Conservation (phyloP, 805 yeast genomes). For the Candida bentonensis region DNA sequence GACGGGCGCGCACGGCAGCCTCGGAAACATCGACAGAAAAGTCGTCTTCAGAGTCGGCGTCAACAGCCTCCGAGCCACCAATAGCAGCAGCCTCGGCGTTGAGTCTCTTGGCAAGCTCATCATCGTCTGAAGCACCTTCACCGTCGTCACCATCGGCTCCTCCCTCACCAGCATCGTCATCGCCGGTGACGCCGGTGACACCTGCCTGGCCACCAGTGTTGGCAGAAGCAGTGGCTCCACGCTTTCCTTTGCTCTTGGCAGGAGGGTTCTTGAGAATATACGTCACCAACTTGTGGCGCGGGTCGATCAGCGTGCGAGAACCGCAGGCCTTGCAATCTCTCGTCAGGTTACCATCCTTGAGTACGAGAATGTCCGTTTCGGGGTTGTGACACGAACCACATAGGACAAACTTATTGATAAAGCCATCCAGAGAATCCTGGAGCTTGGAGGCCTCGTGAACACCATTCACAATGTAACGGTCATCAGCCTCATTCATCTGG, state of each 20-base stretch:
- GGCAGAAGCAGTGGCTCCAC: conserved; percentile 80
- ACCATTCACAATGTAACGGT: conserved; percentile 88
- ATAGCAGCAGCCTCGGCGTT: conserved; percentile 71
- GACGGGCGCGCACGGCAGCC: conserved; percentile 90
- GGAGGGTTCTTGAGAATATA: conserved; percentile 83
- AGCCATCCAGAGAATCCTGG: conserved; percentile 90
- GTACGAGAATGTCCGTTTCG: conserved; percentile 81
- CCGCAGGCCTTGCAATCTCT: conserved; percentile 99
- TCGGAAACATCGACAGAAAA: conserved; percentile 97
- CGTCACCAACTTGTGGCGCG: conserved; percentile 74
- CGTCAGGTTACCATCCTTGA: conserved; percentile 58
- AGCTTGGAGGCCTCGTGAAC: conserved; percentile 79
- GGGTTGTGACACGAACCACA: conserved; percentile 96
- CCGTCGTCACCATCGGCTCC: conserved; percentile 25
- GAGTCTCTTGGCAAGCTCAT: conserved; percentile 62
- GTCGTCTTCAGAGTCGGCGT: conserved; percentile 51
- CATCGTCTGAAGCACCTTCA: conserved; percentile 45
- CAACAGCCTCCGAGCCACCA: conserved; percentile 36
- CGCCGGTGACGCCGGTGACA: conserved; percentile 15
- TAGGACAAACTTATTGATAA: conserved; percentile 80
- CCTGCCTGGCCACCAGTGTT: conserved; percentile 71
- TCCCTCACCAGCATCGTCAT: conserved; percentile 10
- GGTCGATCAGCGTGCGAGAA: conserved; percentile 67
- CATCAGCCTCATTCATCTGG: conserved; percentile 59
- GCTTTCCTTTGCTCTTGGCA: conserved; percentile 28